These are phyloP conservation scores for Neofusicoccum ribis DNA, from an alignment of 2,329 filamentous ascomycete species.

Conservation along the genomic window DNA sequence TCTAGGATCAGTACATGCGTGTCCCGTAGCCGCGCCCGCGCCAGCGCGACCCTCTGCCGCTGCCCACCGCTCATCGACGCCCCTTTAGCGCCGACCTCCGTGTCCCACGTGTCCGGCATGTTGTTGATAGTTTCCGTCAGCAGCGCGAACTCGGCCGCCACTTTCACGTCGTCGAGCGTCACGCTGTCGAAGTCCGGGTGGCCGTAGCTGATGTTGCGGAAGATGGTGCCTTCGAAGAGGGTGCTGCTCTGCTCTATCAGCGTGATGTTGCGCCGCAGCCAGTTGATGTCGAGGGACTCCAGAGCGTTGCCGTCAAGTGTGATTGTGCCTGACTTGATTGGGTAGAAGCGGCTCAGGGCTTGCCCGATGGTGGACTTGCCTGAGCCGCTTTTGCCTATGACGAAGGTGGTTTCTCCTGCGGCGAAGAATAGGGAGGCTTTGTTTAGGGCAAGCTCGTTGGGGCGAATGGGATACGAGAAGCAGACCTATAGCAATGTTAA, in stretches of 20 bases:
- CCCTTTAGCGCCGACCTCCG: constrained; percentile 68
- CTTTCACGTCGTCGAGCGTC: constrained; percentile 56
- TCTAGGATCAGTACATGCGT: constrained; percentile 82
- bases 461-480: constrained; percentile 78
- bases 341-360: constrained; percentile 76
- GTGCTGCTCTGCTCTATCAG: constrained; percentile 80
- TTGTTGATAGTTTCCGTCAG: constrained; percentile 66
- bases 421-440: constrained; percentile 69
- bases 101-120: constrained; percentile 71
- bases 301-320: constrained; percentile 66
- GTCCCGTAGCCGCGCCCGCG: constrained; percentile 74
- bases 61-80: constrained; percentile 80
- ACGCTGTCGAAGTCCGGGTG: constrained; percentile 51
- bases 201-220: constrained; percentile 76
- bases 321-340: constrained; percentile 64
- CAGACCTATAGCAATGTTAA: constrained; percentile 59
- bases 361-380: constrained; percentile 89
- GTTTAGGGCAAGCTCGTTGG: constrained; percentile 59
- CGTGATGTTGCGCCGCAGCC: constrained; percentile 76
- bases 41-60: constrained; percentile 76
- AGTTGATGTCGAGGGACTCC: constrained; percentile 62
- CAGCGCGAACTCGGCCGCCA: constrained; percentile 66
- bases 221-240: constrained; percentile 79
- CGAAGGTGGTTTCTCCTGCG: constrained; percentile 71
- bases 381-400: constrained; percentile 84